Evolutionary conservation across 1,284 basidiomycete genomes (phyloP).

Genomic region (Laetiporus sulphureus): DNA sequence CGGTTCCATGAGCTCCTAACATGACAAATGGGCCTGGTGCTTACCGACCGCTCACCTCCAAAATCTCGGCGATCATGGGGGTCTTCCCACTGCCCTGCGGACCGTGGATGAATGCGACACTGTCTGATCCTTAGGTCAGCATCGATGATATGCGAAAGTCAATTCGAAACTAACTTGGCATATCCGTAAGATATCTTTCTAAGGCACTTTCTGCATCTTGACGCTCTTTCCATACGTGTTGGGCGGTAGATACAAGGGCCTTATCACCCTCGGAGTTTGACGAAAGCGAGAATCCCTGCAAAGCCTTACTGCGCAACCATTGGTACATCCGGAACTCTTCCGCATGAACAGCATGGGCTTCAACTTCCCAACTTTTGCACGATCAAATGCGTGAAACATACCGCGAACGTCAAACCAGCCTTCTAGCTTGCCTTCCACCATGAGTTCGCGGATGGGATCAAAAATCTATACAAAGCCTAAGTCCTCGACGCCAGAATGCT

Average conservation of each 20-base stretch:
- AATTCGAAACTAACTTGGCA: constrained; percentile 45
- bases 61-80: constrained; percentile 56
- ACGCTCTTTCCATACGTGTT: constrained; percentile 76
- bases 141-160: not conserved
- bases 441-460: constrained; percentile 84
- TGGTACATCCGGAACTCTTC: constrained; percentile 62
- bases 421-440: constrained; percentile 78
- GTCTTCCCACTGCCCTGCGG: constrained; percentile 91
- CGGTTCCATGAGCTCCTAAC: not conserved
- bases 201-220: constrained; percentile 69
- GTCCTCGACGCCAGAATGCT: not conserved
- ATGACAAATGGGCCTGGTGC: constrained; percentile 8
- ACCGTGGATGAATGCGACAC: constrained; percentile 81
- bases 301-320: constrained; percentile 57
- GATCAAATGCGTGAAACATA: not conserved
- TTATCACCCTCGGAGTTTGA: constrained; percentile 7
- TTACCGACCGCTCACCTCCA: constrained; percentile 58
- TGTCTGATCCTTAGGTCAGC: constrained; percentile 32
- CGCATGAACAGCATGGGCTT: too few species aligned
- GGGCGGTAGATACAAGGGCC: constrained; percentile 12
- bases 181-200: constrained; percentile 65
- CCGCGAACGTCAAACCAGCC: constrained; percentile 72
- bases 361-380: too few species aligned
- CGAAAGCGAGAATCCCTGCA: constrained; percentile 39
- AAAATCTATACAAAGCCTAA: constrained; percentile 54